Percentiles rank a stretch among this genome's conserved stretches.
Evolutionary conservation across 2,329 filamentous ascomycete genomes (phyloP).

Genomic region (Stemphylium vesicarium): DNA sequence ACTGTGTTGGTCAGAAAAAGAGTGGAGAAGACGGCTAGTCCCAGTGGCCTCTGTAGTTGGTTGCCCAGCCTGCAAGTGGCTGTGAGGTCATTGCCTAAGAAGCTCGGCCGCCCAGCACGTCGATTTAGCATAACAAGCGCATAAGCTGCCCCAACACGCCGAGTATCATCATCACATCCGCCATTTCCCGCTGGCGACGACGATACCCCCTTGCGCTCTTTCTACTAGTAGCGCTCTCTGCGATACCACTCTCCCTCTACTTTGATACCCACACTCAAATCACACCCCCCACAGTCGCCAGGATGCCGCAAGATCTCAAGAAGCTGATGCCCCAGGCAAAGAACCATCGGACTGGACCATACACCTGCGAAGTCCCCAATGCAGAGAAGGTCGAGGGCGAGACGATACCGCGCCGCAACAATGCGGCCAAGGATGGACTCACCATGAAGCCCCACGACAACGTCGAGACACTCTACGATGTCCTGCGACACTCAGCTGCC

Average conservation of each 20-base stretch:
- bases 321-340: conserved; percentile 56
- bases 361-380: conserved; percentile 74
- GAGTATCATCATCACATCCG: conserved; percentile 10
- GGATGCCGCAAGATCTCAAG: conserved; percentile 53
- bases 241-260: background rate
- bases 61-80: conserved; percentile 5
- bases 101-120: conserved; percentile 20
- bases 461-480: conserved; percentile 78
- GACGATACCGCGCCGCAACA: conserved; percentile 80
- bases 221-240: conserved; percentile 20
- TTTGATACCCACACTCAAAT: conserved; percentile 20
- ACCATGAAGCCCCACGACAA: conserved; percentile 69
- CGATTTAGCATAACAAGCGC: conserved; percentile 13
- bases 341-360: conserved; percentile 70
- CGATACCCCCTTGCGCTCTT: conserved; percentile 17
- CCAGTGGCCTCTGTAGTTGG: background rate
- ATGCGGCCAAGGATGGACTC: conserved; percentile 73
- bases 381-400: conserved; percentile 75
- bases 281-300: conserved; percentile 22
- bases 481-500: conserved; percentile 72
- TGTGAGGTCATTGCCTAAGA: conserved; percentile 30
- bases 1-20: background rate
- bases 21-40: conserved; percentile 10
- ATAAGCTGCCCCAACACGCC: conserved; percentile 13
- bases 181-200: conserved; percentile 32